A percentile compares a stretch with the other conserved stretches of the same genome.
phyloP scores from a whole-genome alignment of 352 stramenopile species.

The Pythium chondricola region DNA sequence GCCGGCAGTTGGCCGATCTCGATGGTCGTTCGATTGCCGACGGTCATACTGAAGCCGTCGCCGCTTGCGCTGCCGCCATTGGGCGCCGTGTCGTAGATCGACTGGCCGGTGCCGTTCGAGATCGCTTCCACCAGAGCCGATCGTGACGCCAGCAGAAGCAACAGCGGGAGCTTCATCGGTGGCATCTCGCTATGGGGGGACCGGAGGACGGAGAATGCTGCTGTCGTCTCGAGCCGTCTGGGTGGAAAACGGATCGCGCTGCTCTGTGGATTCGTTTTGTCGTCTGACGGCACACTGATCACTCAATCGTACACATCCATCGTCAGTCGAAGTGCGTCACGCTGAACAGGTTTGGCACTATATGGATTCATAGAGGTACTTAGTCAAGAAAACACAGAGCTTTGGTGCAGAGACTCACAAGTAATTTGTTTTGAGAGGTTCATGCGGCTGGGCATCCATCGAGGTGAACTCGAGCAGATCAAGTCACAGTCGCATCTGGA shows the following conservation, averaged over 20 bases:
- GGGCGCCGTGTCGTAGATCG: background rate
- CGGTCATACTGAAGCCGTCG: background rate
- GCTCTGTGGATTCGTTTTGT: background rate
- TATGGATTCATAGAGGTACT: too few species aligned
- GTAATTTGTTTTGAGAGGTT: too few species aligned
- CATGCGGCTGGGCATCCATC: too few species aligned
- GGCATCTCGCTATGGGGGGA: too few species aligned
- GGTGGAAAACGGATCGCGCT: background rate
- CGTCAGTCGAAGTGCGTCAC: too few species aligned
- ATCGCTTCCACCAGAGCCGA: background rate
- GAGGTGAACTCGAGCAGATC: too few species aligned
- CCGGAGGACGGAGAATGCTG: background rate
- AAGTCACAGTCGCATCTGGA: too few species aligned
- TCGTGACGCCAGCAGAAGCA: background rate
- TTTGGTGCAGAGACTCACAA: too few species aligned
- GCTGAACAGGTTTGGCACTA: too few species aligned
- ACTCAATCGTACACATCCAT: background rate
- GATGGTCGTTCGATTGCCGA: slow-evolving; percentile 14
- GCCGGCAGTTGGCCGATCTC: slow-evolving; percentile 23
- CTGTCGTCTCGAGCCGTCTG: background rate
- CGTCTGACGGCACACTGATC: background rate
- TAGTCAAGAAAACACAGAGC: too few species aligned
- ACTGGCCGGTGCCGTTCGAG: background rate
- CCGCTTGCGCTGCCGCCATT: slow-evolving; percentile 5
- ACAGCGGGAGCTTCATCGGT: background rate